Conservation (phyloP, 164 flowering plant genomes). For the Vitis rotundifolia region DNA sequence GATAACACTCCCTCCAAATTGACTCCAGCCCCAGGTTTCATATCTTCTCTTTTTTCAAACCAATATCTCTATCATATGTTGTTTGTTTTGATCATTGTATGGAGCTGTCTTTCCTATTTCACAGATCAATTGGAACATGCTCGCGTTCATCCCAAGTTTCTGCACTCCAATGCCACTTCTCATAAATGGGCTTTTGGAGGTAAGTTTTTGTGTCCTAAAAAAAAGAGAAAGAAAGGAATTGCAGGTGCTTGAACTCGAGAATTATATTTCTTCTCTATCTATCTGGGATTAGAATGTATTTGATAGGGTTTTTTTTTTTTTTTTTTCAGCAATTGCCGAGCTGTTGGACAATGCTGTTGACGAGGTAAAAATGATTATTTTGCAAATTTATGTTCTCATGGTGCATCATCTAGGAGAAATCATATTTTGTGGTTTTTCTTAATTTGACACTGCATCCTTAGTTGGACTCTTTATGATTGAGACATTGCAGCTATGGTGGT, state of each 20-base stretch:
- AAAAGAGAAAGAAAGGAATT: not conserved
- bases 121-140: conserved; percentile 79
- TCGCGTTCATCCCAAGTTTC: conserved; percentile 86
- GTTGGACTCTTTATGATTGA: too few relatives aligned
- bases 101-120: not conserved
- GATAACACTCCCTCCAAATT: conserved; percentile 25
- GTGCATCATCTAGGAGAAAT: too few relatives aligned
- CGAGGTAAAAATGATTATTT: conserved; percentile 50
- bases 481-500: too few relatives aligned
- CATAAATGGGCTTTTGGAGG: conserved; percentile 99
- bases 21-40: not conserved
- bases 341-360: conserved; percentile 91
- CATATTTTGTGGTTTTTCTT: too few relatives aligned
- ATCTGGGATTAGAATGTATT: not conserved
- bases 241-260: not conserved
- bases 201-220: conserved; percentile 11
- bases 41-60: not conserved
- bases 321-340: conserved; percentile 84
- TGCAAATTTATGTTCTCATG: not conserved
- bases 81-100: not conserved
- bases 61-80: not conserved
- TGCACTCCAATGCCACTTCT: conserved; percentile 93
- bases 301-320: not conserved
- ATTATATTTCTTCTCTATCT: not conserved
- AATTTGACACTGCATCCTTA: too few relatives aligned